A percentile compares a stretch with the other conserved stretches of the same genome.
phyloP scores from a whole-genome alignment of 768 basidiomycete genomes.

The Strobilomyces dryophilus region DNA sequence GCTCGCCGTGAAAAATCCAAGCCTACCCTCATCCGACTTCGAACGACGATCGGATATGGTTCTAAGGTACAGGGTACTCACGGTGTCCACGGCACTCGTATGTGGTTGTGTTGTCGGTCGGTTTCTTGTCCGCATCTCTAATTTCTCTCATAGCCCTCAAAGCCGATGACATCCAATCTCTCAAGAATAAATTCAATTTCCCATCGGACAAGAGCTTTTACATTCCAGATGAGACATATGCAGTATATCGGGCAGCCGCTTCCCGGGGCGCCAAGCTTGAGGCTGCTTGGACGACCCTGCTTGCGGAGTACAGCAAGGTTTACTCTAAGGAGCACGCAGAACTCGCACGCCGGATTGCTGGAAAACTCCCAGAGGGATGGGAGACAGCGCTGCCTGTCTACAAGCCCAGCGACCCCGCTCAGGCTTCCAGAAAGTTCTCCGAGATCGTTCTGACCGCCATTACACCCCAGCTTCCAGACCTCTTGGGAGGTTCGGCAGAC shows the following conservation, averaged over 20 bases:
- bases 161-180: slow-evolving; percentile 78
- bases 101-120: slow-evolving; percentile 31
- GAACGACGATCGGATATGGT: slow-evolving; percentile 91
- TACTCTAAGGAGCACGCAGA: slow-evolving; percentile 85
- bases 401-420: slow-evolving; percentile 76
- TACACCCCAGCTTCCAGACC: slow-evolving; percentile 72
- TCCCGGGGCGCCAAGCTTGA: slow-evolving; percentile 73
- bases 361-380: slow-evolving; percentile 82
- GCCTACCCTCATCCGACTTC: slow-evolving; percentile 83
- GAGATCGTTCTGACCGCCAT: slow-evolving; percentile 83
- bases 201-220: slow-evolving; percentile 73
- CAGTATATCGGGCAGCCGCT: slow-evolving; percentile 61
- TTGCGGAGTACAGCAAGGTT: slow-evolving; percentile 66
- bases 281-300: slow-evolving; percentile 65
- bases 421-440: slow-evolving; percentile 89
- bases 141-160: slow-evolving; percentile 63
- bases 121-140: slow-evolving; percentile 2
- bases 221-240: slow-evolving; percentile 70
- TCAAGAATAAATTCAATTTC: slow-evolving; percentile 86
- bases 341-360: slow-evolving; percentile 78
- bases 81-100: slow-evolving; percentile 91
- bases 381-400: slow-evolving; percentile 82
- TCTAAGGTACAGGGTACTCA: slow-evolving; percentile 92
- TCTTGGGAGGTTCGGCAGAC: slow-evolving; percentile 87
- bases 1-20: slow-evolving; percentile 74